Conservation (phyloP, 2,329 filamentous ascomycete species). For the Epichloe scottii region DNA sequence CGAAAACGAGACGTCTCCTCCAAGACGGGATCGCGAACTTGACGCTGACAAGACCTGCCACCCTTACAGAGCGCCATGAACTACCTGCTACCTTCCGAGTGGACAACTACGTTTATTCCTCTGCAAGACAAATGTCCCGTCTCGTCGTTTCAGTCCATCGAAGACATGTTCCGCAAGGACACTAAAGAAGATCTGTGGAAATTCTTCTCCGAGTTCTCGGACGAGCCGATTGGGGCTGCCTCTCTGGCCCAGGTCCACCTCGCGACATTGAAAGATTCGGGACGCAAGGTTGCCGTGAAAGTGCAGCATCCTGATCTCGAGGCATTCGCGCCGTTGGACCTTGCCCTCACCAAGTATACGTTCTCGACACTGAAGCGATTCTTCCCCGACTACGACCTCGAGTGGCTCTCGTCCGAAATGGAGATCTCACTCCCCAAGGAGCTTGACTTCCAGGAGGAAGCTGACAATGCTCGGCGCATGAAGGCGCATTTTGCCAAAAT, state of each 20-base stretch:
- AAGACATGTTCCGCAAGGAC: slow-evolving; percentile 74
- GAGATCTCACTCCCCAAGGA: slow-evolving; percentile 82
- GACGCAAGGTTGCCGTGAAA: slow-evolving; percentile 86
- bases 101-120: slow-evolving; percentile 92
- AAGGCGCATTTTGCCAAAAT: slow-evolving; percentile 69
- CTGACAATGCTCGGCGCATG: slow-evolving; percentile 67
- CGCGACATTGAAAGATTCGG: slow-evolving; percentile 68
- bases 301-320: slow-evolving; percentile 85
- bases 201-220: slow-evolving; percentile 75
- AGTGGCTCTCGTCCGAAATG: slow-evolving; percentile 93
- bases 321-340: slow-evolving; percentile 80
- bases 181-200: slow-evolving; percentile 69
- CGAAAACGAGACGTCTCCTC: slow-evolving; percentile 5
- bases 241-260: slow-evolving; percentile 91
- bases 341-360: slow-evolving; percentile 75
- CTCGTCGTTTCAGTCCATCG: slow-evolving; percentile 75
- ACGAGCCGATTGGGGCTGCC: slow-evolving; percentile 75
- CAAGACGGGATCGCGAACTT: background rate
- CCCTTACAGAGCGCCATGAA: slow-evolving; percentile 69
- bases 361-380: slow-evolving; percentile 83
- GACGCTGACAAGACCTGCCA: background rate
- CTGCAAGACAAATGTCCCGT: slow-evolving; percentile 93
- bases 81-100: slow-evolving; percentile 80
- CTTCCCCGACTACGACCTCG: slow-evolving; percentile 95
- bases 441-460: slow-evolving; percentile 79